These are phyloP conservation scores for Solanum gracilifrons DNA, from an alignment of 257 asterid species.

Conservation along the genomic window DNA sequence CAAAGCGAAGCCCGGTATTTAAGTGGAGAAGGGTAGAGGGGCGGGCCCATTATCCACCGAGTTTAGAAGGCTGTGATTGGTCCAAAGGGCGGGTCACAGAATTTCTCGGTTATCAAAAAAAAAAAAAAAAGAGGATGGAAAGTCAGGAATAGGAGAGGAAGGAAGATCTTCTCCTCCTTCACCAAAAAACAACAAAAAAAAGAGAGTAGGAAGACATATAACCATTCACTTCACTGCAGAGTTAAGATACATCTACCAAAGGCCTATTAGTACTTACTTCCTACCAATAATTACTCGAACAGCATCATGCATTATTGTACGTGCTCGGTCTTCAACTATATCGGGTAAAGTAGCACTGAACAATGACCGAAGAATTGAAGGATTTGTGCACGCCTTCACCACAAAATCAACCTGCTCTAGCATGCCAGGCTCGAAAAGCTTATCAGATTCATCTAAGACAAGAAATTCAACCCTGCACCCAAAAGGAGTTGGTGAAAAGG, in stretches of 20 bases:
- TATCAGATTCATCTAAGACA: constrained; percentile 88
- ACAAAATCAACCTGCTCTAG: constrained; percentile 85
- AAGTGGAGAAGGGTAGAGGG: too few relatives aligned
- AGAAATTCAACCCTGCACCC: constrained; percentile 72
- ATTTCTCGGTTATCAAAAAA: too few relatives aligned
- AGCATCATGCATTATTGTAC: constrained; percentile 92
- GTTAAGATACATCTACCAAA: not conserved
- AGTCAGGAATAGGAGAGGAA: not conserved
- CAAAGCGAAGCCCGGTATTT: too few relatives aligned
- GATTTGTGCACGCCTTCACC: constrained; percentile 93
- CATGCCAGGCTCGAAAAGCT: constrained; percentile 84
- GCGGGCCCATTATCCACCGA: too few relatives aligned
- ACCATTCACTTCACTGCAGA: not conserved
- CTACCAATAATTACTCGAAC: constrained; percentile 80
- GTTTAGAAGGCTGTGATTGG: too few relatives aligned
- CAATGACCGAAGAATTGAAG: constrained; percentile 68
- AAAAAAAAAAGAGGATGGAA: too few relatives aligned
- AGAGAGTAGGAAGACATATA: not conserved
- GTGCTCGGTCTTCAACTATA: constrained; percentile 82
- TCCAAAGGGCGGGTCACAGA: too few relatives aligned
- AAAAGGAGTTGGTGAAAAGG: not conserved
- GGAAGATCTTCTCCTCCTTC: not conserved
- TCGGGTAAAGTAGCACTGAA: constrained; percentile 96
- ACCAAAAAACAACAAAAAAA: not conserved
- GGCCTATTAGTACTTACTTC: constrained; percentile 39